Conservation (phyloP, 73 alveolate species). For the Tetrahymena thermophila region DNA sequence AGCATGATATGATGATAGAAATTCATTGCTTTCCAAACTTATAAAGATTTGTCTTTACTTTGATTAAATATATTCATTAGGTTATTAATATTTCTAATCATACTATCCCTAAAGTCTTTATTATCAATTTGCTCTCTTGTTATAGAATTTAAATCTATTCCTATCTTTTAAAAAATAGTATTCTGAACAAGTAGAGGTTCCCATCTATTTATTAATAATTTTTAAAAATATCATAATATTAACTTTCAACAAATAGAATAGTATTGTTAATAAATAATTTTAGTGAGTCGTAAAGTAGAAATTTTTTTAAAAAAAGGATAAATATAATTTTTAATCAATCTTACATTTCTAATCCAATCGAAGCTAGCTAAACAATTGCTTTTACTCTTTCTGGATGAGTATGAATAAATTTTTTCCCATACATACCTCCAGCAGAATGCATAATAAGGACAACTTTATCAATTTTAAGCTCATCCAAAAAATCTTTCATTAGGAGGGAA, state of each 20-base stretch:
- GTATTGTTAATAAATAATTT: not conserved
- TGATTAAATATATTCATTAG: not conserved
- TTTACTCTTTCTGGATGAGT: not conserved
- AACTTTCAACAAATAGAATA: not conserved
- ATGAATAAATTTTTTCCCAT: not conserved
- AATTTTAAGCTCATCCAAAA: not conserved
- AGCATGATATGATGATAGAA: not conserved
- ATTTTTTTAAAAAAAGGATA: too few species aligned
- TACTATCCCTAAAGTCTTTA: not conserved
- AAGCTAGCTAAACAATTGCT: not conserved
- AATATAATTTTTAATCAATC: too few species aligned
- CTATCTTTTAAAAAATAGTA: too few species aligned
- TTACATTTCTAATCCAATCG: not conserved
- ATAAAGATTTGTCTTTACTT: not conserved
- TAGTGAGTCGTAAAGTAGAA: not conserved
- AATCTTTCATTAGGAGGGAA: not conserved
- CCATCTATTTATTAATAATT: too few species aligned
- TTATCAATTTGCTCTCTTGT: too few species aligned
- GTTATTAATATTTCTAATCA: not conserved
- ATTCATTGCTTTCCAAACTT: not conserved
- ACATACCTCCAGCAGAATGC: not conserved
- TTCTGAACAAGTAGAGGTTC: too few species aligned
- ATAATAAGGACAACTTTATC: not conserved
- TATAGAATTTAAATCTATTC: too few species aligned
- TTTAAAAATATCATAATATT: not conserved